phyloP scores from a whole-genome alignment of 2,329 filamentous ascomycete species.

The Fusarium zealandicum region DNA sequence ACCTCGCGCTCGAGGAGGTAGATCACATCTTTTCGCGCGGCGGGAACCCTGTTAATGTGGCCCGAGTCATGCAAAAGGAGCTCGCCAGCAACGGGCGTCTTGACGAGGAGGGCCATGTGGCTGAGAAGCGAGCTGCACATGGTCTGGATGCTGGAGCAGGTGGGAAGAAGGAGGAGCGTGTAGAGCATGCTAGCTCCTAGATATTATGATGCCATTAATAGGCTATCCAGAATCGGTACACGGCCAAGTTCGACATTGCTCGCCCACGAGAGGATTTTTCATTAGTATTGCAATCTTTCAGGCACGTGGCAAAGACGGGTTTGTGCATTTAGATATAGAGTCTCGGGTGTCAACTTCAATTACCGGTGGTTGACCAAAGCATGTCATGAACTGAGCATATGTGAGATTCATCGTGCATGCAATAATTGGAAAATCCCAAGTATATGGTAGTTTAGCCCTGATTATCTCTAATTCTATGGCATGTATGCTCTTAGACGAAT shows the following conservation, averaged over 20 bases:
- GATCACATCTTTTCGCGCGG: slow-evolving; percentile 45
- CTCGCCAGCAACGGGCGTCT: slow-evolving; percentile 11
- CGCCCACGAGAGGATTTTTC: slow-evolving; percentile 20
- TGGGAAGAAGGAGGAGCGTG: background rate
- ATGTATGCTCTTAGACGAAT: no score
- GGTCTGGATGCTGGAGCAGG: background rate
- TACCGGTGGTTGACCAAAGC: no score
- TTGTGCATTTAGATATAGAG: no score
- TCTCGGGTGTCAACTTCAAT: no score
- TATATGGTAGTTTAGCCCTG: no score
- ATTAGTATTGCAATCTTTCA: no score
- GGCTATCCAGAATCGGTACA: slow-evolving; percentile 60
- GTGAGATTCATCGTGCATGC: no score
- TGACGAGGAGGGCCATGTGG: slow-evolving; percentile 5
- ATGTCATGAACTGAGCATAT: no score
- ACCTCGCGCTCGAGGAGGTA: slow-evolving; percentile 59
- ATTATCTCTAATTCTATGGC: no score
- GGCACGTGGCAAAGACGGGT: no score
- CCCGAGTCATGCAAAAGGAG: slow-evolving; percentile 17
- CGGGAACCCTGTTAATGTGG: slow-evolving; percentile 19
- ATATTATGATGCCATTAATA: no score
- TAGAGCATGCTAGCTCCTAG: background rate
- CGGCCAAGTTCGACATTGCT: slow-evolving; percentile 49
- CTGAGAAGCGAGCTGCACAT: background rate
- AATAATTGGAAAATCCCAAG: no score